Percentiles rank a stretch among this genome's conserved stretches.
Evolutionary conservation across 2,329 filamentous ascomycete genomes (phyloP).

Genomic region (Orbilia javanica): DNA sequence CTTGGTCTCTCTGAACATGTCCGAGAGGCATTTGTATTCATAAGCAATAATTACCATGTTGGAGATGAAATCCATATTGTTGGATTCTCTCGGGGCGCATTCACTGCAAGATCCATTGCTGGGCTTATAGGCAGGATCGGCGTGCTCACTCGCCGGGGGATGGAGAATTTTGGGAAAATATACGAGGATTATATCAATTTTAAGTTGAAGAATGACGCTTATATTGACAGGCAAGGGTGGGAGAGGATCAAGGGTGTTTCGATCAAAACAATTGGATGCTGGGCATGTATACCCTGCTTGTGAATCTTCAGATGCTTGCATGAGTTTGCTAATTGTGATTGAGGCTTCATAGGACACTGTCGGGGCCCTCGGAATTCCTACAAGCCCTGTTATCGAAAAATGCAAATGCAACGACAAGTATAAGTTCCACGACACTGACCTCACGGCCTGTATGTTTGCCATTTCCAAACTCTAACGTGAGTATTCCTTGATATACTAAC

Average conservation of each 20-base stretch:
- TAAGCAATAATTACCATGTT: conserved; percentile 73
- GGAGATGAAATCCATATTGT: conserved; percentile 72
- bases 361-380: conserved; percentile 68
- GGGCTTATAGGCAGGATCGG: conserved; percentile 70
- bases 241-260: conserved; percentile 64
- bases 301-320: not conserved
- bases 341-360: conserved; percentile 63
- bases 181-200: conserved; percentile 68
- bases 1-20: conserved; percentile 66
- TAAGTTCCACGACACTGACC: conserved; percentile 68
- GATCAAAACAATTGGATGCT: conserved; percentile 69
- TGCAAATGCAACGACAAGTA: conserved; percentile 59
- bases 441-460: conserved; percentile 68
- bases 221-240: conserved; percentile 47
- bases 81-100: conserved; percentile 73
- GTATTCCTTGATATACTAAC: not conserved
- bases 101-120: conserved; percentile 71
- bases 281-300: conserved; percentile 62
- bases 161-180: conserved; percentile 71
- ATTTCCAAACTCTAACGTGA: not conserved
- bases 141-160: conserved; percentile 70
- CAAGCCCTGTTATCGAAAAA: conserved; percentile 52
- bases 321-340: not conserved
- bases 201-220: conserved; percentile 56
- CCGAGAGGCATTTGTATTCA: conserved; percentile 74